phyloP scores from a whole-genome alignment of 768 basidiomycete genomes.

The Russula abietina region DNA sequence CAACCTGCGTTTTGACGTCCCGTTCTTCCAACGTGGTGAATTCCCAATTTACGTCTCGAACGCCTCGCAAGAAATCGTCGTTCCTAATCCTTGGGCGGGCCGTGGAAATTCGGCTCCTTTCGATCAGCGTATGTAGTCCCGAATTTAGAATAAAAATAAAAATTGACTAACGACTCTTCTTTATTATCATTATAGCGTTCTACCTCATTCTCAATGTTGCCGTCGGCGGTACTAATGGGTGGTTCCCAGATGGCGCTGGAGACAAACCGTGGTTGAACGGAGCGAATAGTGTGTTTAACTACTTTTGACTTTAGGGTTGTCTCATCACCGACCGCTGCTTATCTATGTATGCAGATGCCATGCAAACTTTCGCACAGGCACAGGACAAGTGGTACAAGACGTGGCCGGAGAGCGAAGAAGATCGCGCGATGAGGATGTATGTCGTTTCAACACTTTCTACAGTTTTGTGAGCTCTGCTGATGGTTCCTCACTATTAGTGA shows the following conservation, averaged over 20 bases:
- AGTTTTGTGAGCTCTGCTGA: neutral
- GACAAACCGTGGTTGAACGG: constrained; percentile 79
- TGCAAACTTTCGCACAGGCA: constrained; percentile 57
- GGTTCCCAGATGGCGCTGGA: constrained; percentile 82
- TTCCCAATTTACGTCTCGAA: constrained; percentile 59
- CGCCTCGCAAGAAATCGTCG: constrained; percentile 54
- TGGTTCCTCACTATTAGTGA: constrained; percentile 2
- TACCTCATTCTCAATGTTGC: constrained; percentile 81
- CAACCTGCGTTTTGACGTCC: constrained; percentile 61
- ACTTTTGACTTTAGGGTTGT: neutral
- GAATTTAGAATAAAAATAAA: too few relatives aligned
- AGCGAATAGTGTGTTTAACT: constrained; percentile 34
- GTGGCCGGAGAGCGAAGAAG: constrained; percentile 60
- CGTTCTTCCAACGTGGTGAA: constrained; percentile 70
- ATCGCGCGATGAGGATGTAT: constrained; percentile 66
- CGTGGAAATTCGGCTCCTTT: constrained; percentile 70
- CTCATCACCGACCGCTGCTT: neutral
- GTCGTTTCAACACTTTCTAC: constrained; percentile 23
- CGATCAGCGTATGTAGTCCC: constrained; percentile 53
- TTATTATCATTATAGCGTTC: too few relatives aligned
- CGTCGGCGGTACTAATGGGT: constrained; percentile 85
- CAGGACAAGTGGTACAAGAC: constrained; percentile 63
- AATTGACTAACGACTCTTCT: too few relatives aligned
- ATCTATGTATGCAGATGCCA: constrained; percentile 43
- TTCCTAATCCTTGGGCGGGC: constrained; percentile 71